A percentile compares a stretch with the other conserved stretches of the same genome.
These are phyloP conservation scores for Eucalyptus tenuipes DNA, from an alignment of 345 rosid species.

Conservation along the genomic window DNA sequence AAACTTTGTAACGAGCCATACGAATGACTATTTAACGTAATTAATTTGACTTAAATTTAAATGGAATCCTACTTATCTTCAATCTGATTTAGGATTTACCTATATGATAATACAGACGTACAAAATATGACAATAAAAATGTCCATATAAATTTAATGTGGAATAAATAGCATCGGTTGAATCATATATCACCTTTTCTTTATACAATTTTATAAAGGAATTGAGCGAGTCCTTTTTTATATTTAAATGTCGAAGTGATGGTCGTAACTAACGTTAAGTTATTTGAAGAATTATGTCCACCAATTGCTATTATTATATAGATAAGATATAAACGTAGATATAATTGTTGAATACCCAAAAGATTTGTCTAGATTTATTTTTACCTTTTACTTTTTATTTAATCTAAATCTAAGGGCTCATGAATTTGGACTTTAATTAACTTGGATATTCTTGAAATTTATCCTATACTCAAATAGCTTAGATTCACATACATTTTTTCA, in stretches of 20 bases:
- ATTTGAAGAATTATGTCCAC: neutral
- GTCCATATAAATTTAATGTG: neutral
- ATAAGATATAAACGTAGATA: accelerated
- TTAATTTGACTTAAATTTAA: neutral
- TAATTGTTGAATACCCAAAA: accelerated
- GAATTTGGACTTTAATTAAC: accelerated
- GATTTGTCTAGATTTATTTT: neutral
- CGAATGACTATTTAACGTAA: neutral
- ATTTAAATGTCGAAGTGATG: accelerated
- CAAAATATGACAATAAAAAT: neutral
- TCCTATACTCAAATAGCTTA: neutral
- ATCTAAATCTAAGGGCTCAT: neutral
- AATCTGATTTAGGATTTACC: neutral
- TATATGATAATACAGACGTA: neutral
- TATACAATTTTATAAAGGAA: too few relatives aligned
- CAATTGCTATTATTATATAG: neutral
- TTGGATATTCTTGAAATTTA: neutral
- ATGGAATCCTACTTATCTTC: neutral
- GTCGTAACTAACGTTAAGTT: neutral
- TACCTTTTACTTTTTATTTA: accelerated
- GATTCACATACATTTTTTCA: neutral
- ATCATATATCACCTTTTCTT: neutral
- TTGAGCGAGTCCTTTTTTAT: too few relatives aligned
- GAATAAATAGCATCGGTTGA: accelerated
- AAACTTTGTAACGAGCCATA: neutral